Evolutionary conservation across 768 basidiomycete species (phyloP), one percentile per base, ranked within the genome.

Genomic region (Grammothele lineata): DNA sequence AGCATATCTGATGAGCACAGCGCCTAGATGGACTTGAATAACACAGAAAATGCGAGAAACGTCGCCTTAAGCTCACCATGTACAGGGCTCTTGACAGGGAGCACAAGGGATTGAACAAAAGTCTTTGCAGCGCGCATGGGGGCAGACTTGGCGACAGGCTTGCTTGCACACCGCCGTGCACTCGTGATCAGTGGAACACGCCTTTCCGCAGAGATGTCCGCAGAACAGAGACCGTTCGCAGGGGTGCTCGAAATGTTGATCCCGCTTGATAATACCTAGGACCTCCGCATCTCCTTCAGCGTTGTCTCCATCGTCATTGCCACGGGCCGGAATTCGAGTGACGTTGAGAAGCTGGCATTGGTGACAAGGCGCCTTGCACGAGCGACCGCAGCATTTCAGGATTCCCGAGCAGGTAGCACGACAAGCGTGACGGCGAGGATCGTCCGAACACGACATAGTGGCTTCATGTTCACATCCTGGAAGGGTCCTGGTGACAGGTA

Each of bases 51-150:
- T 11, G 10, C 19, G 27, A 21, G 4, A 37, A 27, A 12, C 22
- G 2, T 18, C 43, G 5, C 37, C 37, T 47, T 44, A 65, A 30
- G 21, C 42, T 46, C 36, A 56, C 80, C 85, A 86, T 3, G 67
- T 68, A 52, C 85, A 87, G 4, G 70, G 64, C 54, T 81, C 75
- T 54, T 77, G 72, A 58, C 85, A 87, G 3, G 83, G 81, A 1
- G 77, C 70, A 53, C 84, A 85, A 1, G 76, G 74, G 0, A 55
- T 65, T 1, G 72, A 77, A 50, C 85, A 86, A 15, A 62, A 53
- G 0, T 59, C 56, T 5, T 47, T 64, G 58, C 84, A 85, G 11
- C 60, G 63, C 1, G 76, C 66, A 57, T 85, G 84, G 14, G 56
- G 36, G 54, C 84, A 86, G 12, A 60, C 63, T 55, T 84, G 80